phyloP scores from a whole-genome alignment of 768 basidiomycete genomes.

The Tricholoma hemisulphureum region DNA sequence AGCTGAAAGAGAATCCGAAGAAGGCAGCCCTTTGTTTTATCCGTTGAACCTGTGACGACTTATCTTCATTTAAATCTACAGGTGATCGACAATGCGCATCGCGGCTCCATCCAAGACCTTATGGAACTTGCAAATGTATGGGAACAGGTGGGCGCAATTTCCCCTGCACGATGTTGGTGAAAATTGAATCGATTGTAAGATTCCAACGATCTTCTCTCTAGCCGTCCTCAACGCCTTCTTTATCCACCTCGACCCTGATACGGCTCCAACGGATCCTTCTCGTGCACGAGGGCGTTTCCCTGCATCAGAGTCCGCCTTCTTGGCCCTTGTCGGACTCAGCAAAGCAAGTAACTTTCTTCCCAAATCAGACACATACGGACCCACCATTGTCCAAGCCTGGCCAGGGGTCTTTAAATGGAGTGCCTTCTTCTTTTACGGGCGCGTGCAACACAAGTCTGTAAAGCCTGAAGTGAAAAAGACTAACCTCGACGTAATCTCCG shows the following conservation, averaged over 20 bases:
- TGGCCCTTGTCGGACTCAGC: slow-evolving; percentile 31
- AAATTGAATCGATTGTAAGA: slow-evolving; percentile 9
- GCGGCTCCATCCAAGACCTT: neutral
- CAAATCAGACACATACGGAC: slow-evolving; percentile 18
- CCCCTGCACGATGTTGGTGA: neutral
- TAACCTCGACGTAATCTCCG: slow-evolving; percentile 29
- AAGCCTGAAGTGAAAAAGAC: slow-evolving; percentile 14
- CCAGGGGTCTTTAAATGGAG: slow-evolving; percentile 38
- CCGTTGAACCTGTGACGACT: neutral
- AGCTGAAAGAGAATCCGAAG: slow-evolving; percentile 1
- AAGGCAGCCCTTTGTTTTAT: neutral
- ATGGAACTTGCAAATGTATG: slow-evolving; percentile 5
- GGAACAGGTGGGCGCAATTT: slow-evolving; percentile 10
- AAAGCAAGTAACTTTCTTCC: slow-evolving; percentile 27
- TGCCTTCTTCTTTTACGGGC: slow-evolving; percentile 28
- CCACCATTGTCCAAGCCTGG: slow-evolving; percentile 29
- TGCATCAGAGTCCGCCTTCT: slow-evolving; percentile 27
- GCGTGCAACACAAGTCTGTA: slow-evolving; percentile 18
- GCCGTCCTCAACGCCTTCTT: slow-evolving; percentile 30
- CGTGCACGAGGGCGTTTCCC: slow-evolving; percentile 14
- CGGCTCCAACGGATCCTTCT: slow-evolving; percentile 14
- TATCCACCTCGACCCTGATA: slow-evolving; percentile 23
- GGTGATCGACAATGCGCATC: slow-evolving; percentile 3
- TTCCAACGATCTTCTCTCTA: slow-evolving; percentile 10
- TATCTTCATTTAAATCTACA: neutral